phyloP scores from a whole-genome alignment of 257 asterid species.

The Knoxia roxburghii region DNA sequence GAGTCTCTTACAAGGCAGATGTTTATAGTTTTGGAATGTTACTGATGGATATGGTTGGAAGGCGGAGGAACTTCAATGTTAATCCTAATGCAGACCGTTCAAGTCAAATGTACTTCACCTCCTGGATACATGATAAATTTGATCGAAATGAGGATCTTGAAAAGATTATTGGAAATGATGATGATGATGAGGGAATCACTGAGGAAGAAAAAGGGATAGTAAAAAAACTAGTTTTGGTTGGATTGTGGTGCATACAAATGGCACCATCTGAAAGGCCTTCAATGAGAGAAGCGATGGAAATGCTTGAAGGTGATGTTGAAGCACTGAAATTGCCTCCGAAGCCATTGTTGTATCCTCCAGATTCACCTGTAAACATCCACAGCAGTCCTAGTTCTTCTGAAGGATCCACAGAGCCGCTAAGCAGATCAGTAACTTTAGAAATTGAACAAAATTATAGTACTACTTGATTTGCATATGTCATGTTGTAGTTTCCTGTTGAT shows the following conservation, averaged over 20 bases:
- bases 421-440: background rate
- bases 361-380: background rate
- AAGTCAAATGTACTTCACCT: constrained; percentile 12
- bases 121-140: constrained; percentile 18
- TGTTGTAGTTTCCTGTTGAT: too few species aligned
- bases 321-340: constrained; percentile 14
- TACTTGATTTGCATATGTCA: too few species aligned
- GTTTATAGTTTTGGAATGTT: constrained; percentile 29
- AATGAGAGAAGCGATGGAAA: constrained; percentile 16
- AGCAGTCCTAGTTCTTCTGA: background rate
- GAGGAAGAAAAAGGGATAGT: constrained; percentile 7
- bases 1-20: constrained; percentile 19
- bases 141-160: background rate
- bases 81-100: constrained; percentile 5
- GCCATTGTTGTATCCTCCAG: constrained; percentile 11
- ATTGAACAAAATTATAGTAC: background rate
- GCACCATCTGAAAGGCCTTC: constrained; percentile 16
- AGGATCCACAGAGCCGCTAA: background rate
- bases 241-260: constrained; percentile 27
- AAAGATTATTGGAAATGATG: background rate
- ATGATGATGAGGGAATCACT: background rate
- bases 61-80: constrained; percentile 1
- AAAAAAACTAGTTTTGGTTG: constrained; percentile 16
- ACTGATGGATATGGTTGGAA: constrained; percentile 20
- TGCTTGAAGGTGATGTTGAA: constrained; percentile 16